Evolutionary conservation across 1,284 basidiomycete species (phyloP).

Genomic region (Rhodotorula glutinis): DNA sequence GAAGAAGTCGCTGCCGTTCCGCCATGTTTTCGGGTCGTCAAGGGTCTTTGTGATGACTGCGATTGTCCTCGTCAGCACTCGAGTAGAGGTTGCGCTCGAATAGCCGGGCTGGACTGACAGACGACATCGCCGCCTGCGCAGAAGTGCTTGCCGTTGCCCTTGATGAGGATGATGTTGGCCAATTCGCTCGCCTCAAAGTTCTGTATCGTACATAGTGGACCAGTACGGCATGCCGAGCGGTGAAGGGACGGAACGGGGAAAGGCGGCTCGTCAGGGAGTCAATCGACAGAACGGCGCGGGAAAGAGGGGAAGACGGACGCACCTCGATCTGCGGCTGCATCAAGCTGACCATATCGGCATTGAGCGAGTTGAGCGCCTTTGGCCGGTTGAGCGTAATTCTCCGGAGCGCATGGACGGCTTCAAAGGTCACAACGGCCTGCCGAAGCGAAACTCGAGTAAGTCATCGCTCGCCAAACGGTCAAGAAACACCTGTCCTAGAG

Average conservation of each 20-base stretch:
- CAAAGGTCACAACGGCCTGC: slow-evolving; percentile 60
- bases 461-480: too few relatives aligned
- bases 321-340: slow-evolving; percentile 74
- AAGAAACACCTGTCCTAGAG: too few relatives aligned
- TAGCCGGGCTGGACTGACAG: slow-evolving; percentile 53
- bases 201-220: slow-evolving; percentile 50
- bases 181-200: slow-evolving; percentile 74
- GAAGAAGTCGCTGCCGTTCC: slow-evolving; percentile 77
- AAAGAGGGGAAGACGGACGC: slow-evolving; percentile 32
- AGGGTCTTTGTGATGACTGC: slow-evolving; percentile 40
- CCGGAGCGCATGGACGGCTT: slow-evolving; percentile 62
- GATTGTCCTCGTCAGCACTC: not conserved
- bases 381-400: slow-evolving; percentile 78
- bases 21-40: slow-evolving; percentile 46
- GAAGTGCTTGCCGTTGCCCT: slow-evolving; percentile 74
- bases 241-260: not conserved
- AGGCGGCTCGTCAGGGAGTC: not conserved
- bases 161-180: slow-evolving; percentile 71
- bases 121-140: slow-evolving; percentile 94
- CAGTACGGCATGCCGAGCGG: not conserved
- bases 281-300: not conserved
- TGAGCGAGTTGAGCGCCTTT: slow-evolving; percentile 79
- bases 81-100: not conserved
- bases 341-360: slow-evolving; percentile 73
- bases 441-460: too few relatives aligned